Conservation (phyloP, 345 rosid genomes). For the Arabidopsis suecica region DNA sequence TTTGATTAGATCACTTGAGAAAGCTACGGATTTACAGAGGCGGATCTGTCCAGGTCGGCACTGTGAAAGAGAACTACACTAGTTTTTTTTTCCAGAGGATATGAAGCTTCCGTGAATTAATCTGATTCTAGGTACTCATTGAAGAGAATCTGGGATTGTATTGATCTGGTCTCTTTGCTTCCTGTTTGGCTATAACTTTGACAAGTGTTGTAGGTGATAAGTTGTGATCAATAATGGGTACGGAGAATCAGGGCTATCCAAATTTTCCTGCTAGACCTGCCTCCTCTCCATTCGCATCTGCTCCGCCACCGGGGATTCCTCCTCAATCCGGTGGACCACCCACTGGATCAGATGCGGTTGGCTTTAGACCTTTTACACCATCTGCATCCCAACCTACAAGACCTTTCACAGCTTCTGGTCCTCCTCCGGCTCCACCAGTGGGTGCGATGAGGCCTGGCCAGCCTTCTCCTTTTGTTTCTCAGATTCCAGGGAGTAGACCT, state of each 20-base stretch:
- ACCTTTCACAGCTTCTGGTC: conserved; percentile 56
- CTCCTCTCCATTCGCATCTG: conserved; percentile 63
- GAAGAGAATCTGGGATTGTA: conserved; percentile 27
- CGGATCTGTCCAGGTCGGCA: conserved; percentile 34
- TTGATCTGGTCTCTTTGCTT: conserved; percentile 26
- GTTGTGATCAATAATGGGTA: conserved; percentile 56
- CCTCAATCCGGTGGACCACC: conserved; percentile 63
- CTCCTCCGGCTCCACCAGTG: conserved; percentile 47
- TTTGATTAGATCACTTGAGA: conserved; percentile 8
- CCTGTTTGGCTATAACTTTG: conserved; percentile 1
- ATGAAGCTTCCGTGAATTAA: conserved; percentile 23
- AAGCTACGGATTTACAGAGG: neutral
- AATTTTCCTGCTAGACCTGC: conserved; percentile 61
- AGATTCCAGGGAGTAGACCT: conserved; percentile 39
- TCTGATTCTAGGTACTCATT: conserved; percentile 31
- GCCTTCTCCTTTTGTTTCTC: conserved; percentile 37
- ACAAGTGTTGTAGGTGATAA: conserved; percentile 46
- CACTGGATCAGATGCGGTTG: conserved; percentile 53
- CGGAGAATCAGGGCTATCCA: conserved; percentile 71
- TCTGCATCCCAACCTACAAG: conserved; percentile 50
- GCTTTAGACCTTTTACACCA: conserved; percentile 59
- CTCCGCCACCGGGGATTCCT: conserved; percentile 62
- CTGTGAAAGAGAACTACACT: conserved; percentile 5
- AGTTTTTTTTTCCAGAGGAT: conserved; percentile 5
- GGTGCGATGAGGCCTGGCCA: conserved; percentile 59